phyloP scores from a whole-genome alignment of 768 basidiomycete species.

The Chalciporus sphaerocephalus region DNA sequence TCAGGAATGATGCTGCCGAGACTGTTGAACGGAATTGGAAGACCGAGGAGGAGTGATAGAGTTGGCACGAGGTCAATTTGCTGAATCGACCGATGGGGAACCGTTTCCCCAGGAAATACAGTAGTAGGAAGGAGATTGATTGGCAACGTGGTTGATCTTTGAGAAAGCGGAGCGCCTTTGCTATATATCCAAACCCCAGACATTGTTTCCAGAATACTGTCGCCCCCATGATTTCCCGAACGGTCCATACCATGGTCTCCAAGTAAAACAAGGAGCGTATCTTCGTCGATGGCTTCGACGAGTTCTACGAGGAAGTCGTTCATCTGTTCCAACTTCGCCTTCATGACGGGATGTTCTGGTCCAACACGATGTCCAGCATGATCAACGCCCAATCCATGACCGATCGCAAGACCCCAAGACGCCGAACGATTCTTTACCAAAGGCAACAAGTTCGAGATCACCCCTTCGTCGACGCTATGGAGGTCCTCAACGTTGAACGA shows the following conservation, averaged over 20 bases:
- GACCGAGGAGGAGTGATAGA: slow-evolving; percentile 81
- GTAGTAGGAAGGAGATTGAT: slow-evolving; percentile 48
- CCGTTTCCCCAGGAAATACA: slow-evolving; percentile 55
- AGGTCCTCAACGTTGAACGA: slow-evolving; percentile 99
- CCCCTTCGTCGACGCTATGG: slow-evolving; percentile 91
- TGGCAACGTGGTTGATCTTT: slow-evolving; percentile 36
- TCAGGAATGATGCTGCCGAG: slow-evolving; percentile 91
- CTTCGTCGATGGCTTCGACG: slow-evolving; percentile 71
- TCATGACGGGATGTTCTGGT: slow-evolving; percentile 84
- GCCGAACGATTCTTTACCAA: slow-evolving; percentile 51
- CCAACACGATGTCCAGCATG: slow-evolving; percentile 95
- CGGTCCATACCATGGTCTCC: slow-evolving; percentile 98
- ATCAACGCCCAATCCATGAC: slow-evolving; percentile 93
- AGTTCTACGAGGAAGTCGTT: slow-evolving; percentile 69
- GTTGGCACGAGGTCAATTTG: slow-evolving; percentile 94
- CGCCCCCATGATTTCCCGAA: slow-evolving; percentile 93
- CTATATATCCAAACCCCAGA: slow-evolving; percentile 91
- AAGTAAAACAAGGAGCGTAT: slow-evolving; percentile 85
- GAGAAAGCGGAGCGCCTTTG: slow-evolving; percentile 56
- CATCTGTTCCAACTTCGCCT: slow-evolving; percentile 83
- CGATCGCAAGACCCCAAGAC: slow-evolving; percentile 84
- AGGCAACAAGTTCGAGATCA: slow-evolving; percentile 78
- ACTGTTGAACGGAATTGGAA: slow-evolving; percentile 95
- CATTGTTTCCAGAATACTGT: slow-evolving; percentile 78
- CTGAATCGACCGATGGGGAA: slow-evolving; percentile 63